Evolutionary conservation across 805 yeast genomes (phyloP), one percentile per base, ranked within the genome.

Genomic region (Candida alai): DNA sequence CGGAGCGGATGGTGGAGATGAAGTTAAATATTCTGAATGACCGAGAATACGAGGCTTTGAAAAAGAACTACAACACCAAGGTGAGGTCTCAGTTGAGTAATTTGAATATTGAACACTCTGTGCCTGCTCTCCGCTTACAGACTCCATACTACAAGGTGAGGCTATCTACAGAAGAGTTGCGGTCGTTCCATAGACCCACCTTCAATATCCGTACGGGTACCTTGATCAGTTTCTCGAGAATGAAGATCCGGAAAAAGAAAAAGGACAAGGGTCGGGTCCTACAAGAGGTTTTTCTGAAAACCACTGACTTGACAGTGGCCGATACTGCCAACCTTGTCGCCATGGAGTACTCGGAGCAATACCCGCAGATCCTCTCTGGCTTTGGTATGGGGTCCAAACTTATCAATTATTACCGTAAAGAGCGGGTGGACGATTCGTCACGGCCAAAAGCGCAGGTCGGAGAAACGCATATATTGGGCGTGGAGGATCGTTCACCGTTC

Each of bases 381-480:
- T 86, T 83, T 56, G 98, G 98, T 39, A 93, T 93, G 98, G 94
- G 96, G 6, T 82, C 89, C 28, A 93, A 90, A 54, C 62, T 93
- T 39, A 84, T 93, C 47, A 93, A 93, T 52, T 93, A 93, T 54
- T 93, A 93, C 58, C 73, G 98, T 44, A 90, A 90, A 54, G 77
- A 75, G 40, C 69, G 69, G 39, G 87, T 81, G 11, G 88, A 84
- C 32, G 98, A 93, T 55, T 74, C 76, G 4, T 70, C 84, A 4
- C 75, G 97, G 40, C 97, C 97, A 0, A 90, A 89, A 50, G 67
- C 88, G 18, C 75, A 86, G 1, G 71, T 88, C 26, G 98, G 98
- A 28, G 98, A 93, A 55, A 93, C 97, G 0, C 93, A 85, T 60
- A 96, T 93, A 3, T 66, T 93, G 23, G 97, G 96, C n/a, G 85